Conservation (phyloP, 768 basidiomycete species). For the Serpula lacrymans region DNA sequence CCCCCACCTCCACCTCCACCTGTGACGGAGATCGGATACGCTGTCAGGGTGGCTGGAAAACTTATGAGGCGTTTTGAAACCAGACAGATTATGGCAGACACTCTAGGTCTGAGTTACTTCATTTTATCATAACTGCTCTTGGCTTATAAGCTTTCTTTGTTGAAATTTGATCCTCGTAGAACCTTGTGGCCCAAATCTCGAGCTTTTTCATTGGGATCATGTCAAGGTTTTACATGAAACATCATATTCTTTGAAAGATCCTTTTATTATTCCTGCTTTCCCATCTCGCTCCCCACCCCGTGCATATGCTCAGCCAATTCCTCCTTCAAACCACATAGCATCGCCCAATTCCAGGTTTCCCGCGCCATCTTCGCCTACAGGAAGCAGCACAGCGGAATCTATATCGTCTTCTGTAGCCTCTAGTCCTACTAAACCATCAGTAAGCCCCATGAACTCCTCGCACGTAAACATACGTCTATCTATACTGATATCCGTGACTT, state of each 20-base stretch:
- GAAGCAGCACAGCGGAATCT: conserved; percentile 13
- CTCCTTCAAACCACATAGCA: conserved; percentile 2
- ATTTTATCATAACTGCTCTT: neutral
- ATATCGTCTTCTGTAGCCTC: conserved; percentile 10
- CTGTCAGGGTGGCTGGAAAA: conserved; percentile 46
- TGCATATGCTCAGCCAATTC: conserved; percentile 11
- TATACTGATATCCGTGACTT: conserved; percentile 1
- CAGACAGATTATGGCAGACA: conserved; percentile 44
- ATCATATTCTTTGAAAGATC: conserved; percentile 44
- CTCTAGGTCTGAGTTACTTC: conserved; percentile 46
- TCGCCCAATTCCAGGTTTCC: no score
- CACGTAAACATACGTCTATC: neutral
- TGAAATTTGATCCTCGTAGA: conserved; percentile 39
- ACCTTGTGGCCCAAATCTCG: conserved; percentile 59
- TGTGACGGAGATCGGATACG: conserved; percentile 42
- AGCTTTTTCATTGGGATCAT: conserved; percentile 51
- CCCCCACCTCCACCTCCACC: conserved; percentile 27
- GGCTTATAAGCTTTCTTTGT: no score
- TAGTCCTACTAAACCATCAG: conserved; percentile 26
- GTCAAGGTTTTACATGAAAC: conserved; percentile 53
- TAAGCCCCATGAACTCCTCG: neutral
- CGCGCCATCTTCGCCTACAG: no score
- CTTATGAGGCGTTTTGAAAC: conserved; percentile 38
- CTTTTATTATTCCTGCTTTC: conserved; percentile 47
- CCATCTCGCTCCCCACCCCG: conserved; percentile 10